Evolutionary conservation across 2,329 filamentous ascomycete species (phyloP).

Genomic region (Ceratocystis harringtonii): DNA sequence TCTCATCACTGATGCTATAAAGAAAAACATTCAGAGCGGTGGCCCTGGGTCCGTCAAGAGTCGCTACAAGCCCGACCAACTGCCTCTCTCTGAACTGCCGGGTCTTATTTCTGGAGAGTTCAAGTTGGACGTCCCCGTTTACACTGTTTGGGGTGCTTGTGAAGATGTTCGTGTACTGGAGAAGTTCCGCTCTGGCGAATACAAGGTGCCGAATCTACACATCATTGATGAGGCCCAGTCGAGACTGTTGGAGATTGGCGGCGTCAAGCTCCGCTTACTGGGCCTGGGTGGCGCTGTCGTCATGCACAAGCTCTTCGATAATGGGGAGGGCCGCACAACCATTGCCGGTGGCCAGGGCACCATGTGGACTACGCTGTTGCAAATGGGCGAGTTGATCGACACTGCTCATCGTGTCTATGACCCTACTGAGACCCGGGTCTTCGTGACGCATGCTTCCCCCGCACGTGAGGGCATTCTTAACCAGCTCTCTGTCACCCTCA

Average conservation of each 20-base stretch:
- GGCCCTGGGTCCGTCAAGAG: slow-evolving; percentile 70
- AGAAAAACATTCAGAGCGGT: slow-evolving; percentile 49
- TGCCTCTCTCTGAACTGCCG: slow-evolving; percentile 84
- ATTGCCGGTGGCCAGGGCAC: slow-evolving; percentile 97
- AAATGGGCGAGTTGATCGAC: slow-evolving; percentile 96
- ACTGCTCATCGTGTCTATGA: slow-evolving; percentile 98
- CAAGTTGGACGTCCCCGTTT: slow-evolving; percentile 89
- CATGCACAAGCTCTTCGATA: slow-evolving; percentile 99
- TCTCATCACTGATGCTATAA: slow-evolving; percentile 64
- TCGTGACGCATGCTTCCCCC: slow-evolving; percentile 92
- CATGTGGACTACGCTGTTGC: slow-evolving; percentile 97
- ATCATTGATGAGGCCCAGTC: slow-evolving; percentile 98
- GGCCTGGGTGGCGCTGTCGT: slow-evolving; percentile 92
- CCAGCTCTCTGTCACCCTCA: slow-evolving; percentile 90
- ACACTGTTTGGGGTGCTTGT: slow-evolving; percentile 97
- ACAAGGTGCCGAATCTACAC: slow-evolving; percentile 93
- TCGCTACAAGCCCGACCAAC: slow-evolving; percentile 63
- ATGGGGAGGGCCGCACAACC: slow-evolving; percentile 91
- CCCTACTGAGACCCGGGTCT: slow-evolving; percentile 89
- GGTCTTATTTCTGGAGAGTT: slow-evolving; percentile 76
- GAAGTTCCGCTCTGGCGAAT: slow-evolving; percentile 93
- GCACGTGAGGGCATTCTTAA: slow-evolving; percentile 93
- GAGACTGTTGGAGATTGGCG: slow-evolving; percentile 82
- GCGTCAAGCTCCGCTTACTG: slow-evolving; percentile 86
- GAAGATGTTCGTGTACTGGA: slow-evolving; percentile 96